These are phyloP conservation scores for Pestalotiopsis sp. DNA, from an alignment of 2,329 filamentous ascomycete species.

Conservation along the genomic window DNA sequence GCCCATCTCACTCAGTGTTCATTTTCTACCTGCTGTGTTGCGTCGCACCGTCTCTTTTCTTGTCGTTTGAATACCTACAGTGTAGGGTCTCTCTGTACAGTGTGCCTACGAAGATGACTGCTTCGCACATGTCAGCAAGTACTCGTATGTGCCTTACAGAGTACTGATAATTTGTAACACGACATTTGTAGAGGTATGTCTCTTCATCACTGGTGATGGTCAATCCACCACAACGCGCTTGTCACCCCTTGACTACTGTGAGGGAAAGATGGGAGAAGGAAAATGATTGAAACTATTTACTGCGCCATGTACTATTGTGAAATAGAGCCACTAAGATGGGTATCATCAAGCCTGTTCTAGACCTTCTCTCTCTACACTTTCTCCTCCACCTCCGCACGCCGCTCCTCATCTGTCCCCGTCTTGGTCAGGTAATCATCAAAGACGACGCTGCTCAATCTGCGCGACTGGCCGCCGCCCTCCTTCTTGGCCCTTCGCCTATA, in stretches of 20 bases:
- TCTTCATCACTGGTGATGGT: too few species aligned
- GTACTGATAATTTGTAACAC: too few species aligned
- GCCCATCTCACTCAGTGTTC: neutral
- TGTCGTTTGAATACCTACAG: neutral
- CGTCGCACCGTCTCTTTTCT: neutral
- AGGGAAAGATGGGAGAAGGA: neutral
- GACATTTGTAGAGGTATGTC: too few species aligned
- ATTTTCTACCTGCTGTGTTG: neutral
- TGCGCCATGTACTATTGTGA: neutral
- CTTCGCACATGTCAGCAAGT: too few species aligned
- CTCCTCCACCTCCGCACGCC: neutral
- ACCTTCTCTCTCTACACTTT: neutral
- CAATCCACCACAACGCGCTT: too few species aligned
- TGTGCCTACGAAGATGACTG: too few species aligned
- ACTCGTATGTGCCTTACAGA: too few species aligned
- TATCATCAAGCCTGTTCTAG: neutral
- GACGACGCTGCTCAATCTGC: constrained; percentile 38
- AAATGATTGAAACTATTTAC: neutral
- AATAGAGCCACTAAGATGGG: neutral
- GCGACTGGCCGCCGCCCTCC: constrained; percentile 29
- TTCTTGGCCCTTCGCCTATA: constrained; percentile 28
- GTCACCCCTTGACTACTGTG: too few species aligned
- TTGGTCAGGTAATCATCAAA: constrained; percentile 37
- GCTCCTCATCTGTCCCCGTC: neutral
- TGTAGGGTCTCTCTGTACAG: too few species aligned